Evolutionary conservation across 1,139 yeast species (phyloP).

Genomic region (Taiozyma onychis): DNA sequence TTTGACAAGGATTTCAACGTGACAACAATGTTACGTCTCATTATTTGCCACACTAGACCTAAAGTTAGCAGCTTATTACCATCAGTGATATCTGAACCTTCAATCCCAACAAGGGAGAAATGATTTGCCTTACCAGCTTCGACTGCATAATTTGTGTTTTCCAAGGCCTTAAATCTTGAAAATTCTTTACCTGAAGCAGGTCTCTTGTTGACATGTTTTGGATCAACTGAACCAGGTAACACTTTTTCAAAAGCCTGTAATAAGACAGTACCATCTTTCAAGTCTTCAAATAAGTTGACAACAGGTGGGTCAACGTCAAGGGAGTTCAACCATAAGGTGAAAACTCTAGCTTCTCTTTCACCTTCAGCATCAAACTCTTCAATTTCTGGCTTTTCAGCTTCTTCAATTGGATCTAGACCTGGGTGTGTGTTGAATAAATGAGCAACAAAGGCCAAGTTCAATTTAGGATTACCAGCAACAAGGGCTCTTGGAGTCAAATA

Average conservation of each 20-base stretch:
- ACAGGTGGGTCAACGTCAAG: slow-evolving; percentile 95
- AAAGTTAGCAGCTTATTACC: slow-evolving; percentile 86
- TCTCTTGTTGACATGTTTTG: slow-evolving; percentile 75
- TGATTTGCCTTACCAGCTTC: slow-evolving; percentile 90
- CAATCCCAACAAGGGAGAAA: slow-evolving; percentile 94
- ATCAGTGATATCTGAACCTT: slow-evolving; percentile 95
- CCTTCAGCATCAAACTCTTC: slow-evolving; percentile 98
- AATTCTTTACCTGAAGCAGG: slow-evolving; percentile 68
- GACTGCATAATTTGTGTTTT: slow-evolving; percentile 93
- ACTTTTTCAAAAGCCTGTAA: slow-evolving; percentile 95
- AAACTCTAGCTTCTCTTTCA: slow-evolving; percentile 98
- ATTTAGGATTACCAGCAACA: slow-evolving; percentile 94
- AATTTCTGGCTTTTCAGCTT: slow-evolving; percentile 80
- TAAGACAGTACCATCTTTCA: slow-evolving; percentile 86
- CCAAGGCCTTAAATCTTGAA: slow-evolving; percentile 90
- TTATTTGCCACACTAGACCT: slow-evolving; percentile 98
- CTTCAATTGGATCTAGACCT: slow-evolving; percentile 93
- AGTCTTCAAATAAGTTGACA: slow-evolving; percentile 85
- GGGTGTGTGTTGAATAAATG: slow-evolving; percentile 95
- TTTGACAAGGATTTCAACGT: slow-evolving; percentile 73
- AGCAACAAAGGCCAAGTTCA: slow-evolving; percentile 95
- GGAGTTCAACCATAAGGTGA: slow-evolving; percentile 94
- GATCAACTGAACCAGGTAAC: slow-evolving; percentile 84
- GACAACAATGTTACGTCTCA: slow-evolving; percentile 90
- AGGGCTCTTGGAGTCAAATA: slow-evolving; percentile 89